Conservation (phyloP, 139 green algal genomes). For the Bryopsis sp. region DNA sequence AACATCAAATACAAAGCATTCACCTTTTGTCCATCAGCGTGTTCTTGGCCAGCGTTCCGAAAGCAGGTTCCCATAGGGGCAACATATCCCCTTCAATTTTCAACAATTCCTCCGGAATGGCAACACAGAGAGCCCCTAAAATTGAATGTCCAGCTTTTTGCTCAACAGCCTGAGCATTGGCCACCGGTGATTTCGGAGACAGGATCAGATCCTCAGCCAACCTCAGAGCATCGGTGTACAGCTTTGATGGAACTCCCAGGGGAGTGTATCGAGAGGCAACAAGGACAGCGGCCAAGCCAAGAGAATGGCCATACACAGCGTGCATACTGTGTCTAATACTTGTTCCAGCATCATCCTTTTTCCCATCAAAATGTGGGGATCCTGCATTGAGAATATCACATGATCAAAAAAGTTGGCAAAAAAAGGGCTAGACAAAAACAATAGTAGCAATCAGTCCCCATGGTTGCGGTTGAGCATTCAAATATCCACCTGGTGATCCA, state of each 20-base stretch:
- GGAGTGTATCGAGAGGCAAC: constrained; percentile 38
- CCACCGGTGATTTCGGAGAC: constrained; percentile 15
- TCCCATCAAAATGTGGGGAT: not conserved
- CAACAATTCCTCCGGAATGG: constrained; percentile 3
- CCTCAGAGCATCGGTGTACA: constrained; percentile 34
- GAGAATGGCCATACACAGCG: constrained; percentile 49
- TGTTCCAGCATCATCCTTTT: constrained; percentile 12
- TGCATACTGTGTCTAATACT: constrained; percentile 42
- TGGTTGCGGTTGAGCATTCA: no score
- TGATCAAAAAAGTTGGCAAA: no score
- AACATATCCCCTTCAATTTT: constrained; percentile 15
- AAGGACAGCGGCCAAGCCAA: constrained; percentile 48
- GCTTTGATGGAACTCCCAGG: constrained; percentile 49
- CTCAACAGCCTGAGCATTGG: constrained; percentile 1
- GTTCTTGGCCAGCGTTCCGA: not conserved
- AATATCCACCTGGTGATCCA: no score
- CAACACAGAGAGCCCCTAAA: constrained; percentile 11
- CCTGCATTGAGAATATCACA: not conserved
- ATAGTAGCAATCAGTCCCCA: no score
- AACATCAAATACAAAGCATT: no score
- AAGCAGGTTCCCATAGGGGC: not conserved
- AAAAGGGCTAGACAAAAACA: no score
- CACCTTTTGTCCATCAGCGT: not conserved
- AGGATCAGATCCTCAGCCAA: constrained; percentile 44
- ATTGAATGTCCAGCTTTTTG: constrained; percentile 19